phyloP scores from a whole-genome alignment of 441 rosid species.

The Erodium trifolium region DNA sequence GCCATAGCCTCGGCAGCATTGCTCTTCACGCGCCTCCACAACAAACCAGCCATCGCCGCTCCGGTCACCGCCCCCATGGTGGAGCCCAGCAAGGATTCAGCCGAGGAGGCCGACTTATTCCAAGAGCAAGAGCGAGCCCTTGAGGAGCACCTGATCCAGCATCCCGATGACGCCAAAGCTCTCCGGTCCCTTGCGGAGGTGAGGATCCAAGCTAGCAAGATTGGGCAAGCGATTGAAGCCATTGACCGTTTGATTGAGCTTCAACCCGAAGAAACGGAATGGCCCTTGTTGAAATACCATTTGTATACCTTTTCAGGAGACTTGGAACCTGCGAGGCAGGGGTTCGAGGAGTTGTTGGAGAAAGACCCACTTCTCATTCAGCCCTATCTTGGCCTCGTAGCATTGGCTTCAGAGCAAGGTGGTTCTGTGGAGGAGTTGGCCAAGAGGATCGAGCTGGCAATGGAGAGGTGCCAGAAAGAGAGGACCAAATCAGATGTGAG shows the following conservation, averaged over 20 bases:
- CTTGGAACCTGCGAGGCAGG: conserved; percentile 40
- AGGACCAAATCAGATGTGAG: conserved; percentile 43
- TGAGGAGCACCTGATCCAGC: conserved; percentile 34
- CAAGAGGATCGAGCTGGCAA: conserved; percentile 50
- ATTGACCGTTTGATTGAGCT: conserved; percentile 59
- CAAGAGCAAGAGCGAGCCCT: conserved; percentile 42
- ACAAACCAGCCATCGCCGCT: conserved; percentile 44
- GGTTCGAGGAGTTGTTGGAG: conserved; percentile 52
- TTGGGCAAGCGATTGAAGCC: conserved; percentile 41
- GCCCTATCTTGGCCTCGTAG: conserved; percentile 75
- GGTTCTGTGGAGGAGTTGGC: conserved; percentile 31
- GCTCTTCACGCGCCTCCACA: conserved; percentile 43
- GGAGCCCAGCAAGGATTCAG: conserved; percentile 25
- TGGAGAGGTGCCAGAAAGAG: conserved; percentile 61
- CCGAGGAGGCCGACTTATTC: conserved; percentile 10
- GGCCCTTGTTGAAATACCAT: conserved; percentile 62
- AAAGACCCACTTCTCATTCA: conserved; percentile 69
- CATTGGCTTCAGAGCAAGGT: conserved; percentile 51
- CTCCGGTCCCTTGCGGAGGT: conserved; percentile 59
- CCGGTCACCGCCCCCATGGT: conserved; percentile 30
- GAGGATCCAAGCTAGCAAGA: conserved; percentile 45
- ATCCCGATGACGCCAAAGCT: conserved; percentile 45
- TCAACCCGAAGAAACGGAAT: conserved; percentile 63
- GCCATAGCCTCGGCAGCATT: conserved; percentile 59
- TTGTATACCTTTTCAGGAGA: conserved; percentile 53